Percentiles rank a stretch among this genome's conserved stretches.
Evolutionary conservation across 1,284 basidiomycete genomes (phyloP).

Genomic region (Sporisorium scitamineum): DNA sequence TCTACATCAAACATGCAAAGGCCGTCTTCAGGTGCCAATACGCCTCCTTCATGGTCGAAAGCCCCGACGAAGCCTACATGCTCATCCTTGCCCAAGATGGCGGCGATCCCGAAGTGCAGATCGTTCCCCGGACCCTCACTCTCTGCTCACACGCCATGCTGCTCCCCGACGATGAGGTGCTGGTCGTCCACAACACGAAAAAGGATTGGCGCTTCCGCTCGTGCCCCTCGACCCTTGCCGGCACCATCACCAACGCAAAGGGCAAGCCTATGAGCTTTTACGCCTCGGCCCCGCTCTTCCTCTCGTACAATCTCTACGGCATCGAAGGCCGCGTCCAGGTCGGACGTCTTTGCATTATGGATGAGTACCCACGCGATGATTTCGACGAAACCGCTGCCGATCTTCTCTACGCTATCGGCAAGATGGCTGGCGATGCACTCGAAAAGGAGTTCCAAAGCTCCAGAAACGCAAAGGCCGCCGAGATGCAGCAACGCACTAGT

Average conservation of each 20-base stretch:
- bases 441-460: conserved; percentile 48
- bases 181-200: conserved; percentile 43
- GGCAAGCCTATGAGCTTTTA: conserved; percentile 54
- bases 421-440: conserved; percentile 54
- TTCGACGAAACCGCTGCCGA: conserved; percentile 49
- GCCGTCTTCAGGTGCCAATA: conserved; percentile 52
- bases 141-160: conserved; percentile 60
- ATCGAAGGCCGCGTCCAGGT: conserved; percentile 43
- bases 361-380: conserved; percentile 33
- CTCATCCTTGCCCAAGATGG: conserved; percentile 49
- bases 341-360: conserved; percentile 56
- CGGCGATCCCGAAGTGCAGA: conserved; percentile 16
- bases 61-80: conserved; percentile 37
- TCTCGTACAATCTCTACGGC: conserved; percentile 33
- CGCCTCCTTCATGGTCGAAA: conserved; percentile 49
- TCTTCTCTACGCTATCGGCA: conserved; percentile 48
- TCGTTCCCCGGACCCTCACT: conserved; percentile 26
- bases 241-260: conserved; percentile 30
- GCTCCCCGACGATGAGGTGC: conserved; percentile 41
- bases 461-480: conserved; percentile 36
- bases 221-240: conserved; percentile 35
- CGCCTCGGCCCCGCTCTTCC: conserved; percentile 53
- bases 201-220: conserved; percentile 55
- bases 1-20: conserved; percentile 43
- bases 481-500: conserved; percentile 48